Conservation (phyloP, 306 rosid species). For the Malus asiatica region DNA sequence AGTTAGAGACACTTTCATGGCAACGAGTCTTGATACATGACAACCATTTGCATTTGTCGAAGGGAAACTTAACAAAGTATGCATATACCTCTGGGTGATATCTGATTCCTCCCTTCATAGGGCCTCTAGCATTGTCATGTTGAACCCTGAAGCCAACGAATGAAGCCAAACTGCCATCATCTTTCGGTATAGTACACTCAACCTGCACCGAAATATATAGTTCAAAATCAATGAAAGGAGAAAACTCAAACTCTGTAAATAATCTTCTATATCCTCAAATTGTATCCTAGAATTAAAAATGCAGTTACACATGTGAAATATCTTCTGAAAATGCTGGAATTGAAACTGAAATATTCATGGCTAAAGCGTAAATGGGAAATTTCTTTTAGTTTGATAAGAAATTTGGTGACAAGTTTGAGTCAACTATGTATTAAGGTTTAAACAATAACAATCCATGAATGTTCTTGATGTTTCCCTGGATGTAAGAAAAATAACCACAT, state of each 20-base stretch:
- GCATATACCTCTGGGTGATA: constrained; percentile 85
- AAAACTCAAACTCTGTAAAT: not conserved
- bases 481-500: not conserved
- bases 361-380: too few species aligned
- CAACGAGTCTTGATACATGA: not conserved
- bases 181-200: constrained; percentile 92
- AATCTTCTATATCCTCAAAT: too few species aligned
- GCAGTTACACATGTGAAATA: too few species aligned
- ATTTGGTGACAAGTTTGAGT: too few species aligned
- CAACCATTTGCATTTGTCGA: not conserved
- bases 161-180: constrained; percentile 75
- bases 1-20: not conserved
- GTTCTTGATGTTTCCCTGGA: too few species aligned
- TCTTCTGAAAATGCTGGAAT: too few species aligned
- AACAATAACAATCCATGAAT: too few species aligned
- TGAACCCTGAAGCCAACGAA: constrained; percentile 90
- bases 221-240: not conserved
- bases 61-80: not conserved
- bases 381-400: too few species aligned
- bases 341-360: too few species aligned
- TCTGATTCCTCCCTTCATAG: constrained; percentile 99
- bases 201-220: constrained; percentile 41
- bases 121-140: constrained; percentile 99
- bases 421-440: too few species aligned
- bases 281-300: too few species aligned